Conservation (phyloP, 2,329 filamentous ascomycete genomes). For the Colletotrichum sidae region DNA sequence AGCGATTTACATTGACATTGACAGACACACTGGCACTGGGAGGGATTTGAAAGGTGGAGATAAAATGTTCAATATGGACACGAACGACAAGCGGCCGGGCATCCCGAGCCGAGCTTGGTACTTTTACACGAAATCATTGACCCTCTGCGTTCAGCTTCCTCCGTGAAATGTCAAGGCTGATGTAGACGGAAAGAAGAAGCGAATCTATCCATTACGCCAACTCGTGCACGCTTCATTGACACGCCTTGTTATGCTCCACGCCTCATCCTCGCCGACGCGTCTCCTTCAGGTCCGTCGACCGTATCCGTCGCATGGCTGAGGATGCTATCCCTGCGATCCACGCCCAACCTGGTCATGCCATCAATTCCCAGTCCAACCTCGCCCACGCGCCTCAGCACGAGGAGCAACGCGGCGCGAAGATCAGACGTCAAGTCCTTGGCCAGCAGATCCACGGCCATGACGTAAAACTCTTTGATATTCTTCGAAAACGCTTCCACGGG, state of each 20-base stretch:
- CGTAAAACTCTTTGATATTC: slow-evolving; percentile 87
- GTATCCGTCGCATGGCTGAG: slow-evolving; percentile 48
- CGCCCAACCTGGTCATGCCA: slow-evolving; percentile 54
- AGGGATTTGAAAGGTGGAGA: not conserved
- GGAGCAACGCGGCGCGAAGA: slow-evolving; percentile 80
- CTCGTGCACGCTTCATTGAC: not conserved
- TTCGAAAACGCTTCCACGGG: slow-evolving; percentile 82
- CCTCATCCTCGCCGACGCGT: slow-evolving; percentile 45
- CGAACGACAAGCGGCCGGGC: slow-evolving; percentile 24
- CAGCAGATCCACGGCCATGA: slow-evolving; percentile 84
- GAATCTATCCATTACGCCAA: slow-evolving; percentile 36
- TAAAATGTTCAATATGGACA: slow-evolving; percentile 32
- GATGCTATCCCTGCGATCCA: slow-evolving; percentile 54
- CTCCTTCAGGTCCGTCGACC: slow-evolving; percentile 43
- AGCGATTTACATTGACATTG: not conserved
- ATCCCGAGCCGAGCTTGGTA: slow-evolving; percentile 20
- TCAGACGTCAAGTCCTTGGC: slow-evolving; percentile 85
- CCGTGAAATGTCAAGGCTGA: no score
- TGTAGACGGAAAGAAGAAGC: no score
- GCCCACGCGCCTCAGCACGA: slow-evolving; percentile 83
- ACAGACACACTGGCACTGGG: not conserved
- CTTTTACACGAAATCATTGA: slow-evolving; percentile 32
- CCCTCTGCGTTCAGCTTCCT: not conserved
- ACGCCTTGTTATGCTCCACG: slow-evolving; percentile 5
- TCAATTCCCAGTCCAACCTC: slow-evolving; percentile 76